These are phyloP conservation scores for Cordyceps tenuipes DNA, from an alignment of 2,329 filamentous ascomycete species.

Conservation along the genomic window DNA sequence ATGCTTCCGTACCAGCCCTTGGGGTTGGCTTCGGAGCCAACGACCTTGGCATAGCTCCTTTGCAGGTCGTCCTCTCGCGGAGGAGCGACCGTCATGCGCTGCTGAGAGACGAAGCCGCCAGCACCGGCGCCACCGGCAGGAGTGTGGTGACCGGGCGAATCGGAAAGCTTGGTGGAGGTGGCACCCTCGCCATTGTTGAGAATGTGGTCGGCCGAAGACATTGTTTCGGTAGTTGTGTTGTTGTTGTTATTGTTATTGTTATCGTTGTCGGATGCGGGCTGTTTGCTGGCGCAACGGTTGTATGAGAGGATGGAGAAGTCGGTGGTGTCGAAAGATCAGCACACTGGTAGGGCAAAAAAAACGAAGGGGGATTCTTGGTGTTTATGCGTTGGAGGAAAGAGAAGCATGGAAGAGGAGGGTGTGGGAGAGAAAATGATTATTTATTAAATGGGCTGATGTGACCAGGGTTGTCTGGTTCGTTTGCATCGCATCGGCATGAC, in stretches of 20 bases:
- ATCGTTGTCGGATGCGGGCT: not conserved
- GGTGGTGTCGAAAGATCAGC: not conserved
- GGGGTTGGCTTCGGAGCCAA: slow-evolving; percentile 56
- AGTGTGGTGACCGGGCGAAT: slow-evolving; percentile 18
- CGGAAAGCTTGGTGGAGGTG: slow-evolving; percentile 15
- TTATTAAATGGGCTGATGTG: not conserved
- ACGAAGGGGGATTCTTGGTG: not conserved
- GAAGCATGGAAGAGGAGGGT: not conserved
- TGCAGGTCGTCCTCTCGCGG: slow-evolving; percentile 79
- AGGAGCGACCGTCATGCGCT: slow-evolving; percentile 61
- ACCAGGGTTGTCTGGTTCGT: not conserved
- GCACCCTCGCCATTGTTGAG: slow-evolving; percentile 14
- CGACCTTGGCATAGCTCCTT: slow-evolving; percentile 62
- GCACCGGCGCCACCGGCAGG: slow-evolving; percentile 17
- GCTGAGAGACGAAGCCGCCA: slow-evolving; percentile 41
- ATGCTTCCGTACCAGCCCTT: slow-evolving; percentile 87
- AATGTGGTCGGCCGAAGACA: slow-evolving; percentile 5
- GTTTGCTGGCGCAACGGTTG: not conserved
- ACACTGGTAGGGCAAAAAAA: no score
- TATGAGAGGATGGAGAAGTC: not conserved
- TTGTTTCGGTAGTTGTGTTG: not conserved
- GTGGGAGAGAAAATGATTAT: not conserved
- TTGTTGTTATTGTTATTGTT: not conserved
- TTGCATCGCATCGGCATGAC: not conserved
- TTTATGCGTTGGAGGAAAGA: not conserved